Conservation (phyloP, 129 eudicot genomes). For the Silybum marianum region DNA sequence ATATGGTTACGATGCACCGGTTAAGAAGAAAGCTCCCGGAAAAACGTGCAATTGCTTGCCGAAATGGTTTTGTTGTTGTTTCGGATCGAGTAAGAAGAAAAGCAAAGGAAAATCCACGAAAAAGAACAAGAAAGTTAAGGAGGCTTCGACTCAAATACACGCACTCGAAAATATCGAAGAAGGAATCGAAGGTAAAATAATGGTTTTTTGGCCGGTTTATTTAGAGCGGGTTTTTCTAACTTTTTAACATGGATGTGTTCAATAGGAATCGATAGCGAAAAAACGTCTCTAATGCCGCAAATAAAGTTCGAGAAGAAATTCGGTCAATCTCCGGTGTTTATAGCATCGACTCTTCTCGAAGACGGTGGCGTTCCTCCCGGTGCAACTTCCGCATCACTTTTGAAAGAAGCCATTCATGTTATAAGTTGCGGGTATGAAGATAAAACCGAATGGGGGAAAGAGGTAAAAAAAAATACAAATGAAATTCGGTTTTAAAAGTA, state of each 20-base stretch:
- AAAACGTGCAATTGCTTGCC: constrained; percentile 78
- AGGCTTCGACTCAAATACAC: constrained; percentile 64
- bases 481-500: not conserved
- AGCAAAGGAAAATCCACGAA: constrained; percentile 44
- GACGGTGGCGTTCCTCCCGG: constrained; percentile 69
- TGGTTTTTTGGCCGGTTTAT: not conserved
- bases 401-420: constrained; percentile 82
- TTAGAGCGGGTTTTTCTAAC: not conserved
- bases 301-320: constrained; percentile 72
- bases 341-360: constrained; percentile 71
- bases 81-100: constrained; percentile 45
- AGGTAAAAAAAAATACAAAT: constrained; percentile 37
- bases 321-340: constrained; percentile 73
- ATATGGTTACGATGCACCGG: constrained; percentile 73
- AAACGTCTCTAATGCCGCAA: constrained; percentile 70
- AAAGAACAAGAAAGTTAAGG: constrained; percentile 52
- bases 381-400: constrained; percentile 57
- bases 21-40: constrained; percentile 66
- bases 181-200: constrained; percentile 67
- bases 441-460: constrained; percentile 84
- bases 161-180: constrained; percentile 86
- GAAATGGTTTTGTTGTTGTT: constrained; percentile 64
- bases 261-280: constrained; percentile 69
- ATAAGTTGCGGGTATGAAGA: constrained; percentile 84
- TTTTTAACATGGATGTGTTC: not conserved